Percentiles rank a stretch among this genome's conserved stretches.
These are phyloP conservation scores for Alternaria alternata DNA, from an alignment of 2,329 filamentous ascomycete genomes.

Conservation along the genomic window DNA sequence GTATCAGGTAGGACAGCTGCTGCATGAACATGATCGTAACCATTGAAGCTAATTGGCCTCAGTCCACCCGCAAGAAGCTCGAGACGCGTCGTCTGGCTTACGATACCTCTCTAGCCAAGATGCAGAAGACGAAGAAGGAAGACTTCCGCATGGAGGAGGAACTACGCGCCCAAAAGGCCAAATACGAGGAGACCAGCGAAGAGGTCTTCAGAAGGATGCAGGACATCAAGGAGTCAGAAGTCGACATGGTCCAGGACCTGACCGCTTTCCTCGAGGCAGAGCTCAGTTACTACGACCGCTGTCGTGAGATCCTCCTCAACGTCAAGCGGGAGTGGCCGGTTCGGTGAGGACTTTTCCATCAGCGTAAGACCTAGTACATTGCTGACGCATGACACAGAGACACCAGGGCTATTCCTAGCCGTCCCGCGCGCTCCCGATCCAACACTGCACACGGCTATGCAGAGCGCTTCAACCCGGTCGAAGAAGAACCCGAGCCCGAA, in stretches of 20 bases:
- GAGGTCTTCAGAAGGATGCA: conserved; percentile 93
- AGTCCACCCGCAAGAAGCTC: conserved; percentile 90
- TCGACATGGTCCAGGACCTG: conserved; percentile 81
- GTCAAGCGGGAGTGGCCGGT: conserved; percentile 74
- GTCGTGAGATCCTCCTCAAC: conserved; percentile 79
- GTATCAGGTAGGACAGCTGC: conserved; percentile 74
- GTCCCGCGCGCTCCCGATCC: conserved; percentile 64
- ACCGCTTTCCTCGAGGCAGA: conserved; percentile 86
- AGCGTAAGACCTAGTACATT: conserved; percentile 2
- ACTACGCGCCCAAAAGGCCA: conserved; percentile 86
- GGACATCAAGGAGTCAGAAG: conserved; percentile 92
- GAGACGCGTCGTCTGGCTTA: conserved; percentile 89
- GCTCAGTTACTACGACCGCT: conserved; percentile 89
- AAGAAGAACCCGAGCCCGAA: conserved; percentile 64
- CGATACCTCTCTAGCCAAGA: conserved; percentile 86
- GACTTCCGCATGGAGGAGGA: conserved; percentile 95
- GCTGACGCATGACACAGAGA: conserved; percentile 38
- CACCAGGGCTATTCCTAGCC: conserved; percentile 41
- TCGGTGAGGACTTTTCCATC: conserved; percentile 55
- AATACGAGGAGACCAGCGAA: conserved; percentile 94
- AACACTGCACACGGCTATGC: conserved; percentile 71
- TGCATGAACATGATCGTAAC: background rate
- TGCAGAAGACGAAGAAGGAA: conserved; percentile 92
- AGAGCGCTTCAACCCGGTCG: conserved; percentile 65
- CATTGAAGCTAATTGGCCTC: conserved; percentile 22